Base-by-base conservation (phyloP, 2,329 filamentous ascomycete species). In the Leptographium radiaticola region DNA sequence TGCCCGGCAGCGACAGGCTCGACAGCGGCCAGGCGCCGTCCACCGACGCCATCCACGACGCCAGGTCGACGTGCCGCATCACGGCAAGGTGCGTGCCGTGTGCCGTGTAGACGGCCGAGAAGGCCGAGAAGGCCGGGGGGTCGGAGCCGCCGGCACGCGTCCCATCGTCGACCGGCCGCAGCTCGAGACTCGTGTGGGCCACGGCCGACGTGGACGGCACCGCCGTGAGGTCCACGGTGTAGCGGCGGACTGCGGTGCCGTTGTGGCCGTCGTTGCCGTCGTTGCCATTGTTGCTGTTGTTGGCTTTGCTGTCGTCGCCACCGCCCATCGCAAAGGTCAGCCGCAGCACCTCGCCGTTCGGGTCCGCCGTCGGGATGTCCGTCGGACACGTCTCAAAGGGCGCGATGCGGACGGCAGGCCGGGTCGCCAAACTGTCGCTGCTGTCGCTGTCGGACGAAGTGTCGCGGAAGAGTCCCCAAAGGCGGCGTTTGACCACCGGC, bases 1-100 rank as follows among this genome's bases (percentile, higher is more conserved):
- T 96, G 59, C 93, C 93, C 0, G 93, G 93, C 58, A 97, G 93
- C 50, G 86, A 93, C 50, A 98, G 80, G 3, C 84, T 77, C 1
- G 87, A 86, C 6, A 97, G 74, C 1, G 88, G 82, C 51, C 81
- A 84, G 20, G 81, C 76, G 62, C 90, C 80, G 56, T 77, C 74
- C 44, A 97, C 75, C 57, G 83, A 76, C 54, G 75, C 69, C 90
- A 97, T 97, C 93, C 93, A 95, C 52, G 75, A 70, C 57, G 81
- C 66, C 50, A 90, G 77, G 53, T 81, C 76, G 16, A 83, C 77
- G 6, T 83, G 89, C 57, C 83, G 87, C 69, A 84, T 83, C 57
- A 97, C 73, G 43, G 80, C 69, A 11, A 84, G 69, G 62, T 77
- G 73, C 33, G 76, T 74, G 52, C 74, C 71, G 8, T 71, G 63